Evolutionary conservation across 2,329 filamentous ascomycete genomes (phyloP).

Genomic region (Acrodontium crateriforme): DNA sequence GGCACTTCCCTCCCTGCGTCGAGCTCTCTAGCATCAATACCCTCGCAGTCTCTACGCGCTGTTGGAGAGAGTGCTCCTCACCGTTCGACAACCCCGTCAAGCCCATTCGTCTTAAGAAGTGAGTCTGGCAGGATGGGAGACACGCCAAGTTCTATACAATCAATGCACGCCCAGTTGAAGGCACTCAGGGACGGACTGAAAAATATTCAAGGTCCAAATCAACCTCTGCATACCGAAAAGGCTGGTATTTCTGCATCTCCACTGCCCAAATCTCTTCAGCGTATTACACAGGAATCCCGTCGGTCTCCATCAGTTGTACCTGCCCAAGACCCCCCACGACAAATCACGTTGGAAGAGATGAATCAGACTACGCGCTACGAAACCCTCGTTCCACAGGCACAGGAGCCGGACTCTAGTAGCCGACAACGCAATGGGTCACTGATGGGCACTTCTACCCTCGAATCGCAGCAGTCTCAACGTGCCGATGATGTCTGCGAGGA

Average conservation of each 20-base stretch:
- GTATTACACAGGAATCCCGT: constrained; percentile 5
- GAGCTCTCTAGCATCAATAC: constrained; percentile 13
- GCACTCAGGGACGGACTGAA: too few species aligned
- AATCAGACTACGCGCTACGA: constrained; percentile 21
- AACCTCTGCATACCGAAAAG: too few species aligned
- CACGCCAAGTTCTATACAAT: neutral
- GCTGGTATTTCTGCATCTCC: too few species aligned
- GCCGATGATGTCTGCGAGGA: too few species aligned
- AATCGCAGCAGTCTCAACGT: too few species aligned
- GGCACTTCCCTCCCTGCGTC: constrained; percentile 4
- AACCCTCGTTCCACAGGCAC: constrained; percentile 18
- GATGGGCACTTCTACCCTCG: too few species aligned
- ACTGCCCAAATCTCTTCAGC: too few species aligned
- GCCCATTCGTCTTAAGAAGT: constrained; percentile 1
- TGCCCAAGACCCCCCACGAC: constrained; percentile 12
- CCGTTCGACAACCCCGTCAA: constrained; percentile 6
- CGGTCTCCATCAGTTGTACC: constrained; percentile 23
- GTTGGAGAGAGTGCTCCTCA: constrained; percentile 16
- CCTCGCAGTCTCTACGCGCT: constrained; percentile 8
- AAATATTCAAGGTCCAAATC: too few species aligned
- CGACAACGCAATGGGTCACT: too few species aligned
- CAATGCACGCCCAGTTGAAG: neutral
- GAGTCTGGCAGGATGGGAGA: too few species aligned
- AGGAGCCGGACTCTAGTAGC: constrained; percentile 1
- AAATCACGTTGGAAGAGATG: constrained; percentile 19